Conservation (phyloP, 2,329 filamentous ascomycete genomes). For the Elsinoe arachidis region DNA sequence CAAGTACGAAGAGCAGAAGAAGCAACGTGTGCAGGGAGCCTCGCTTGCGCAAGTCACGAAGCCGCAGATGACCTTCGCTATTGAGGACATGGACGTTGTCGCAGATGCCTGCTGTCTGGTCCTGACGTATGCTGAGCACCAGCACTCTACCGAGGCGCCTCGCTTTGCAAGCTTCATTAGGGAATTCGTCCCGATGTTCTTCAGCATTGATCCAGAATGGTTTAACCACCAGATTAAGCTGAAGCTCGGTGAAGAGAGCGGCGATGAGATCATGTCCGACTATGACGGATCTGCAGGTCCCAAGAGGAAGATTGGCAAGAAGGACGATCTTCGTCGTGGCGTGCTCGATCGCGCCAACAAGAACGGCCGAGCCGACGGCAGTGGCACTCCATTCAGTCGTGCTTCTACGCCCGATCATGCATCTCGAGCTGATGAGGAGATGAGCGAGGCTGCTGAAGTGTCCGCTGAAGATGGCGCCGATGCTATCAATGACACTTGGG, state of each 20-base stretch:
- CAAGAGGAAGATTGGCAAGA: slow-evolving; percentile 59
- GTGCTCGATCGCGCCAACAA: slow-evolving; percentile 71
- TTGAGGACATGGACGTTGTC: slow-evolving; percentile 51
- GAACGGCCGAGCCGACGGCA: slow-evolving; percentile 65
- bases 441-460: slow-evolving; percentile 26
- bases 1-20: slow-evolving; percentile 83
- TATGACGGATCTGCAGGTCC: slow-evolving; percentile 64
- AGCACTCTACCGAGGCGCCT: slow-evolving; percentile 35
- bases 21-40: slow-evolving; percentile 44
- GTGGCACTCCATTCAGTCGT: slow-evolving; percentile 68
- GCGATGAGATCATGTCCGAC: slow-evolving; percentile 55
- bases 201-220: slow-evolving; percentile 41
- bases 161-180: slow-evolving; percentile 39
- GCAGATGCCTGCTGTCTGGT: slow-evolving; percentile 40
- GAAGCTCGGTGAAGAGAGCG: slow-evolving; percentile 56
- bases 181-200: slow-evolving; percentile 44
- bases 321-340: slow-evolving; percentile 69
- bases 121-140: slow-evolving; percentile 36
- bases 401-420: slow-evolving; percentile 78
- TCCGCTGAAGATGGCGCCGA: slow-evolving; percentile 29
- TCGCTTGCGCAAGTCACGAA: slow-evolving; percentile 23
- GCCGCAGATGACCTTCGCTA: slow-evolving; percentile 64
- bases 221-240: slow-evolving; percentile 59
- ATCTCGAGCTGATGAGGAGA: slow-evolving; percentile 71
- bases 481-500: slow-evolving; percentile 57